These are phyloP conservation scores for Penicillium sclerotigenum DNA, from an alignment of 2,329 filamentous ascomycete genomes.

Conservation along the genomic window DNA sequence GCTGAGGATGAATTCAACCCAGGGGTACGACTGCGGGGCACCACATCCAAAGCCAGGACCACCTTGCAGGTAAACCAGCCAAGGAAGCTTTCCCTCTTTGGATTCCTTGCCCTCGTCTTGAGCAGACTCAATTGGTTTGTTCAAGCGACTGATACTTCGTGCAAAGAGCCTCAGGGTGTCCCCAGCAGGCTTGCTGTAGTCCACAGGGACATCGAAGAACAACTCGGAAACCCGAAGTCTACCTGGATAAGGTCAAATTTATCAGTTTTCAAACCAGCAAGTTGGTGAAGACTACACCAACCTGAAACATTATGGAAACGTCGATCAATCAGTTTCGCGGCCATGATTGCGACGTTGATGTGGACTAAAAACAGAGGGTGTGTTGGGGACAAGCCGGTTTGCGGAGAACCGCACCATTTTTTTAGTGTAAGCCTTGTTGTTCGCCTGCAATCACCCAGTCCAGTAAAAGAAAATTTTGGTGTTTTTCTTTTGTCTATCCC, in stretches of 20 bases:
- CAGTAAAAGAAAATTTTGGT: not conserved
- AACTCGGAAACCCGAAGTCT: conserved; percentile 74
- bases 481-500: not conserved
- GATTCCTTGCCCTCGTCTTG: conserved; percentile 44
- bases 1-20: conserved; percentile 68
- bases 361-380: conserved; percentile 4
- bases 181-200: conserved; percentile 63
- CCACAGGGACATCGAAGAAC: conserved; percentile 81
- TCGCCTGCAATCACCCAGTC: not conserved
- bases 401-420: conserved; percentile 12
- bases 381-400: conserved; percentile 3
- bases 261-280: not conserved
- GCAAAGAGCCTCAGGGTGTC: conserved; percentile 72
- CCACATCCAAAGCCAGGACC: conserved; percentile 78
- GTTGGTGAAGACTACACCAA: conserved; percentile 10
- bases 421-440: not conserved
- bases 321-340: conserved; percentile 40
- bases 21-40: conserved; percentile 68
- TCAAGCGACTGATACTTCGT: conserved; percentile 64
- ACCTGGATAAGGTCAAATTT: conserved; percentile 48
- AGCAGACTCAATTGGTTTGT: conserved; percentile 47
- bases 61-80: conserved; percentile 74
- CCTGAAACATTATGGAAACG: conserved; percentile 40
- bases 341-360: conserved; percentile 28
- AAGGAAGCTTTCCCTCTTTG: conserved; percentile 49